Base-by-base conservation (phyloP, 1,284 basidiomycete species). In the Malassezia sympodialis region DNA sequence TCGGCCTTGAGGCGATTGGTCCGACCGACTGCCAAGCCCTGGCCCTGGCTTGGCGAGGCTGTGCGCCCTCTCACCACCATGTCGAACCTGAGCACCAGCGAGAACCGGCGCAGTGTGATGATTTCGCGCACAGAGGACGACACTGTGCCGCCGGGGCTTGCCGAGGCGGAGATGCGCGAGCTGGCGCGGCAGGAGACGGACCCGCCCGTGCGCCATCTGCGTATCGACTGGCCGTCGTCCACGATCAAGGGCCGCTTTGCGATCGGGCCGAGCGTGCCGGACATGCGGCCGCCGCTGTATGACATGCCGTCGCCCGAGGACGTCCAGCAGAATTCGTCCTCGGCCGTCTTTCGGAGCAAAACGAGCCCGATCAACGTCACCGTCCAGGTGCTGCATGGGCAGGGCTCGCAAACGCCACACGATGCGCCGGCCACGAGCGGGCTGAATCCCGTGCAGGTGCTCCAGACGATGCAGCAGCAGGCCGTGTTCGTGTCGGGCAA, bases 191-290 rank as follows among this genome's bases (percentile, higher is more conserved):
- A 55, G 23, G 53, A 49, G 10, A 23, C 35, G 8, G 53, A 56
- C 14, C 48, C 49, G 42, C 49, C 55, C 2, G 50, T 57, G 44
- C 56, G 62, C n/a, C 66, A 68, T 45, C 53, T 68, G 34, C 55
- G 54, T 41, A 64, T 68, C 47, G 63, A 66, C 43, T 68, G 66
- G 66, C 66, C 66, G 5, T 56, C 57, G 21, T 47, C 59, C 0
- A 56, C 63, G n/a, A 67, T 69, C 61, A 67, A 67, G 28, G 66
- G 66, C 51, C 52, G 49, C n/a, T 55, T 59, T 15, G 49, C 59
- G 4, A 67, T 69, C 32, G 67, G 67, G 0, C 51, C 63, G 3
- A 57, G 57, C 4, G 60, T 62, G 5, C 60, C 55, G 2, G 63
- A 67, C 24, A 53, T 57, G 7, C 32, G 26, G 1, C 65, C 67